Evolutionary conservation across 176 grass and related monocot genomes (phyloP), one percentile per base, ranked within the genome.

Genomic region (Cocos nucifera): DNA sequence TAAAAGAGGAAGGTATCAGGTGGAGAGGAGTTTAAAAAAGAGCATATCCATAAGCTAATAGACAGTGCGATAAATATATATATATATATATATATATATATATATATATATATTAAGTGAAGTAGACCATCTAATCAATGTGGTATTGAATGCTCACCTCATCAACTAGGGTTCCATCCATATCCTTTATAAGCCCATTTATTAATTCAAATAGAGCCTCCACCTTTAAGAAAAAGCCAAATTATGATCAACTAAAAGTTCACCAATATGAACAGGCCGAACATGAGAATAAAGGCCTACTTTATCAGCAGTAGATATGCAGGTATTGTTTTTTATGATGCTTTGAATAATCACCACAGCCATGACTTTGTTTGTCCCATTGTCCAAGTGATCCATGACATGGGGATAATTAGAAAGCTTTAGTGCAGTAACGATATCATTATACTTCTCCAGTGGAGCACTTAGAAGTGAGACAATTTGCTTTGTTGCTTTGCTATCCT

Each of bases 381-480:
- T 97, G 85, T 97, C 93, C 44, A 97, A 66, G 75, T 97, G 86
- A 78, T 90, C 93, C 93, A 97, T 97, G 65, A 97, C 87, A 60
- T 82, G 87, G 26, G 93, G 93, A 83, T 97, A 97, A 70, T 88
- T 97, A 56, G 93, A 85, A 78, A 97, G 93, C 77, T 97, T 86
- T 73, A 97, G 73, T 27, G 93, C 87, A 70, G 93, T 97, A 44
- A 88, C 87, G 70, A 97, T 91, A 70, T 88, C 86, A 73, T 86
- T 97, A 70, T 97, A 97, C 69, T 97, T 97, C 71, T 97, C 93
- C 51, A 97, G 78, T 44, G 93, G 93, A 49, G 93, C 87, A 78
- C 93, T 97, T 55, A 97, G 78, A 73, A 97, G 93, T 78, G 93
- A 84, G 69, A 97, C 87, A 82, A 97, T 91, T 79, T 97, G 87